Percentiles rank a stretch among this genome's conserved stretches.
Conservation (phyloP, 257 asterid species). For the Avicennia marina region DNA sequence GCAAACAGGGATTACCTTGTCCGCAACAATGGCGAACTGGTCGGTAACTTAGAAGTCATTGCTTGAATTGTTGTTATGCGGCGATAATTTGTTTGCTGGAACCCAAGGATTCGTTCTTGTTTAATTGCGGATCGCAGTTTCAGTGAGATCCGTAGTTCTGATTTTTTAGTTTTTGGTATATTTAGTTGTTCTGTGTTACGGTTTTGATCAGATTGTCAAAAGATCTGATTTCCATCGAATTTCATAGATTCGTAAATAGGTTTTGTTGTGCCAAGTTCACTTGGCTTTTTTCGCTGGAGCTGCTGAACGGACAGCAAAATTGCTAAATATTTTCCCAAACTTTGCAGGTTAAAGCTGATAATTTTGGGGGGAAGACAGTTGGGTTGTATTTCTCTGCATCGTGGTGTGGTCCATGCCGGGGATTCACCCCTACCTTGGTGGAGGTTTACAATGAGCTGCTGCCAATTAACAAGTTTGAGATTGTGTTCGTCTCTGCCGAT, state of each 20-base stretch:
- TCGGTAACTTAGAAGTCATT: slow-evolving; percentile 4
- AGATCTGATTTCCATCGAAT: no score
- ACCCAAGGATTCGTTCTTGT: no score
- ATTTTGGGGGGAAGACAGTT: slow-evolving; percentile 49
- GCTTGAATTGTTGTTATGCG: background rate
- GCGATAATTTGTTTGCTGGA: no score
- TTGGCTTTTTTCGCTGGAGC: no score
- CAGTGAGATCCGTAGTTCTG: no score
- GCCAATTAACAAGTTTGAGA: slow-evolving; percentile 49
- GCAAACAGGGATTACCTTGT: slow-evolving; percentile 60
- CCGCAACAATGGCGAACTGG: slow-evolving; percentile 81
- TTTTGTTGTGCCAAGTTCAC: no score
- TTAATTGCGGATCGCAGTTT: no score
- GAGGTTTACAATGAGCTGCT: slow-evolving; percentile 63
- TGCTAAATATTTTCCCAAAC: background rate
- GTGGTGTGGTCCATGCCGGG: slow-evolving; percentile 91
- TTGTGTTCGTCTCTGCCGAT: slow-evolving; percentile 66
- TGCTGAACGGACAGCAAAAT: no score
- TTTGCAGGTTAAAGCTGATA: slow-evolving; percentile 50
- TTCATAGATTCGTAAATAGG: no score
- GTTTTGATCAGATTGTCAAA: no score
- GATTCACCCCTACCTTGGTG: slow-evolving; percentile 61
- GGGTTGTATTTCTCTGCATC: slow-evolving; percentile 92
- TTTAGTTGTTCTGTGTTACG: no score
- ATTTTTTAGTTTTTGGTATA: background rate